Percentiles rank a stretch among this genome's conserved stretches.
Conservation (phyloP, 2,329 filamentous ascomycete species). For the Ceratocystis alfenasii region DNA sequence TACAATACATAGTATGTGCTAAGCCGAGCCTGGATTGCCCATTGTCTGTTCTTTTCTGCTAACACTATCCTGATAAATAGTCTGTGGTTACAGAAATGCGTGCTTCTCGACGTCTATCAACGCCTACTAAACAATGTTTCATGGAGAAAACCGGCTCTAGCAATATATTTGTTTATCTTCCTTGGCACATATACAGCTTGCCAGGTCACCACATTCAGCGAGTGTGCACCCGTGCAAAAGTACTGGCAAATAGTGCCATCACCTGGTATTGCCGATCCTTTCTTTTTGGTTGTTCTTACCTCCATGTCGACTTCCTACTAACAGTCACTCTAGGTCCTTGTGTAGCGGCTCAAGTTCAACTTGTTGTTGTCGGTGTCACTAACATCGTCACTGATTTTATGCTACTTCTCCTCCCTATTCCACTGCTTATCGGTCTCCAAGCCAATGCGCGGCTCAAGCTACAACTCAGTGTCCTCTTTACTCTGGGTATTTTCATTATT, state of each 20-base stretch:
- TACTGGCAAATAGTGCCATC: conserved; percentile 45
- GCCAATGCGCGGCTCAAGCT: conserved; percentile 28
- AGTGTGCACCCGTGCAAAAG: conserved; percentile 37
- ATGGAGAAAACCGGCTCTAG: conserved; percentile 26
- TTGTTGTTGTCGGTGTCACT: conserved; percentile 28
- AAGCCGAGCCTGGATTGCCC: background rate
- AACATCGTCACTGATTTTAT: conserved; percentile 25
- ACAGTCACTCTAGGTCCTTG: conserved; percentile 25
- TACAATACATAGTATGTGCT: conserved; percentile 30
- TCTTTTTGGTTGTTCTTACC: background rate
- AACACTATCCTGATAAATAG: conserved; percentile 20
- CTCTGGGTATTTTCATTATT: conserved; percentile 32
- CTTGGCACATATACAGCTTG: conserved; percentile 28
- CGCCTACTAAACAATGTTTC: conserved; percentile 25
- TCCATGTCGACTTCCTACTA: background rate
- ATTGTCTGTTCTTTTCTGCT: background rate
- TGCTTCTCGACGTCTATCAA: conserved; percentile 27
- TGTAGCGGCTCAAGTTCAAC: conserved; percentile 28
- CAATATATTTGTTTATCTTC: conserved; percentile 26
- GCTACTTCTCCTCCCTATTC: conserved; percentile 19
- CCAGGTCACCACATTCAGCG: conserved; percentile 29
- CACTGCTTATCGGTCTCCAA: conserved; percentile 24
- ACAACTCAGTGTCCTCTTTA: conserved; percentile 30
- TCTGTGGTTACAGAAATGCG: conserved; percentile 28
- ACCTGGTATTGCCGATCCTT: conserved; percentile 26